A percentile compares a stretch with the other conserved stretches of the same genome.
phyloP scores from a whole-genome alignment of 176 grass and related monocot genomes.

The Ananas comosus region DNA sequence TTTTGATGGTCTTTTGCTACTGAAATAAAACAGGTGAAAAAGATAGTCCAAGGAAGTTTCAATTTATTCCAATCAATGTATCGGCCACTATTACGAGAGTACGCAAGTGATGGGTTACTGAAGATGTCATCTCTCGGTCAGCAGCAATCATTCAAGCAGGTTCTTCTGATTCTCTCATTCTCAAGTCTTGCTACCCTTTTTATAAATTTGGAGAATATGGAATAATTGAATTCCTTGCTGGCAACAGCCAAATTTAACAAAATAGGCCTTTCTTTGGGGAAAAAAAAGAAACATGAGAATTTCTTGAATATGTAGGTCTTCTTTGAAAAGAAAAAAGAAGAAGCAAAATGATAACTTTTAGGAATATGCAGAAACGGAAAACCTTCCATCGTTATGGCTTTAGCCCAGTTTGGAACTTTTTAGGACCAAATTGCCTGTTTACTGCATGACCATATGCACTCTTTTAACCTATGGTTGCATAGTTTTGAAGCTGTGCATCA shows the following conservation, averaged over 20 bases:
- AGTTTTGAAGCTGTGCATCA: too few relatives aligned
- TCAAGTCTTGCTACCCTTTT: constrained; percentile 1
- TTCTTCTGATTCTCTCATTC: constrained; percentile 22
- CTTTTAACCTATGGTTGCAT: too few relatives aligned
- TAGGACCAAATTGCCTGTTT: too few relatives aligned
- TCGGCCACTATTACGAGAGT: constrained; percentile 50
- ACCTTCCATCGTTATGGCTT: too few relatives aligned
- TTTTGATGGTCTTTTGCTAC: background rate
- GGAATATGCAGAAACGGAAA: too few relatives aligned
- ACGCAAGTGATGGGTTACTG: constrained; percentile 49
- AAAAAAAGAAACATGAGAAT: too few relatives aligned
- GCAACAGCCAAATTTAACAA: background rate
- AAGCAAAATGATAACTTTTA: too few relatives aligned
- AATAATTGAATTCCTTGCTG: background rate
- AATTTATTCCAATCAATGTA: constrained; percentile 71
- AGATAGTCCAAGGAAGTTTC: constrained; percentile 78
- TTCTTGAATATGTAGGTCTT: too few relatives aligned
- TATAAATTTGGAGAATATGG: constrained; percentile 5
- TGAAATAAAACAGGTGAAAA: constrained; percentile 59
- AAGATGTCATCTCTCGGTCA: constrained; percentile 33
- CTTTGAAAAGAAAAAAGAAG: too few relatives aligned
- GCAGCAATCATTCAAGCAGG: constrained; percentile 49
- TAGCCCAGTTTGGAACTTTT: too few relatives aligned
- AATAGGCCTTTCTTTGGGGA: too few relatives aligned
- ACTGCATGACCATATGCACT: too few relatives aligned